Evolutionary conservation across 192 early-diverging fungal species (phyloP), one percentile per base, ranked within the genome.

Genomic region (Polychytrium aggregatum): DNA sequence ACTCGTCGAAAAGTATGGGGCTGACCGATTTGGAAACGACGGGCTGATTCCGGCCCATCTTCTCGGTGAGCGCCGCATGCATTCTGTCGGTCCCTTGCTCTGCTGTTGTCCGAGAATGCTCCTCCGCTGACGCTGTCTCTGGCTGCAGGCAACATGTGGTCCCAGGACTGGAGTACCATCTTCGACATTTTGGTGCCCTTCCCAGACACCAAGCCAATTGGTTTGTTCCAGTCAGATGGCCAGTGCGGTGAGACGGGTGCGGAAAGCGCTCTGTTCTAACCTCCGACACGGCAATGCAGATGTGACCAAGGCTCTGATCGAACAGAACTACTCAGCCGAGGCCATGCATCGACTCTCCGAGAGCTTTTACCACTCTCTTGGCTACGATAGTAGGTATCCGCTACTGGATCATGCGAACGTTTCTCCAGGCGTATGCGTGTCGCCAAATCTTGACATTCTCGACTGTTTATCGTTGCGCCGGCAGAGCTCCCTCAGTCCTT

Each of bases 141-240:
- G 35, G 9, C n/a, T 16, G 9, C 35, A 17, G 45, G 61, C 1
- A 63, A 63, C 57, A 63, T 63, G 61, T 63, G 61, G 61, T 28
- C 57, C 2, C 61, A 63, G 45, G 50, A 59, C 25, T 63, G 55
- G 55, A 27, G 26, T 27, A 51, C 50, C 35, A 63, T 63, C 36
- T 16, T 37, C 33, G 41, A 52, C 27, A 28, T 60, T 21, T 22
- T 63, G 16, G 8, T 35, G 20, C 61, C 61, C 13, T 63, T 31
- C 45, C 61, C 61, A 10, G 56, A 52, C 35, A 43, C 46, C 25
- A 31, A 24, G 24, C 7, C 50, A 10, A 27, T 60, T 2, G 26
- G n/a, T n/a, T n/a, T n/a, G n/a, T n/a, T n/a, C n/a, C n/a, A n/a
- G n/a, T n/a, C n/a, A n/a, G n/a, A n/a, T n/a, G n/a, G n/a, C n/a